Percentiles rank a stretch among this genome's conserved stretches.
phyloP scores from a whole-genome alignment of 1,284 basidiomycete genomes.

The Inonotus hispidus region DNA sequence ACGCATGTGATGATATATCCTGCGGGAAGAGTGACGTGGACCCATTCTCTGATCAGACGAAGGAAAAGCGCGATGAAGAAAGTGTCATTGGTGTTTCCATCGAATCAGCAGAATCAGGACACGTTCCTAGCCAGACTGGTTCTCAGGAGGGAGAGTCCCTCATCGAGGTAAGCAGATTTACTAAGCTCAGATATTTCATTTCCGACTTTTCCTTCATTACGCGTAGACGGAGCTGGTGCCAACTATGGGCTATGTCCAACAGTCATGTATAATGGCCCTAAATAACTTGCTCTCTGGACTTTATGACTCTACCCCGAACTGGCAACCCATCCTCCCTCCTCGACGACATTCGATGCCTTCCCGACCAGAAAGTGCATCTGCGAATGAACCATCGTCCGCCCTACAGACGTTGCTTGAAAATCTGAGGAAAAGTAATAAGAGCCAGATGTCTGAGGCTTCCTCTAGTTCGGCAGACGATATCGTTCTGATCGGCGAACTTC shows the following conservation, averaged over 20 bases:
- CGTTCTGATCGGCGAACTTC: conserved; percentile 59
- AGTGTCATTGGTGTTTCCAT: not conserved
- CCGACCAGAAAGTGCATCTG: conserved; percentile 30
- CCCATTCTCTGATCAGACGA: conserved; percentile 9
- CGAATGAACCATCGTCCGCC: conserved; percentile 38
- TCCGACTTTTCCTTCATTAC: not conserved
- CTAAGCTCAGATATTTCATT: not conserved
- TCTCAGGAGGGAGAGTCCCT: not conserved
- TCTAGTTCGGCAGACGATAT: conserved; percentile 36
- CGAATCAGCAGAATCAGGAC: not conserved
- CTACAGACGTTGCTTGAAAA: conserved; percentile 60
- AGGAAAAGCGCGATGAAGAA: conserved; percentile 2
- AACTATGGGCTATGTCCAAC: conserved; percentile 64
- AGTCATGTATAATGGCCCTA: conserved; percentile 66
- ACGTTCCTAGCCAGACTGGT: not conserved
- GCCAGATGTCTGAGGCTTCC: conserved; percentile 42
- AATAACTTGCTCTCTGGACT: conserved; percentile 57
- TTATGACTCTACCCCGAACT: conserved; percentile 33
- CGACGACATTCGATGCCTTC: conserved; percentile 60
- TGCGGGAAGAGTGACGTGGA: conserved; percentile 12
- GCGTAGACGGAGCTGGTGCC: conserved; percentile 56
- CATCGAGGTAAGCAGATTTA: not conserved
- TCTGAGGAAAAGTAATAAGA: conserved; percentile 45
- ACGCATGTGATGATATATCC: conserved; percentile 15
- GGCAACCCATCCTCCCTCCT: conserved; percentile 57